Evolutionary conservation across 805 yeast species (phyloP).

Genomic region (Hanseniaspora guilliermondii): DNA sequence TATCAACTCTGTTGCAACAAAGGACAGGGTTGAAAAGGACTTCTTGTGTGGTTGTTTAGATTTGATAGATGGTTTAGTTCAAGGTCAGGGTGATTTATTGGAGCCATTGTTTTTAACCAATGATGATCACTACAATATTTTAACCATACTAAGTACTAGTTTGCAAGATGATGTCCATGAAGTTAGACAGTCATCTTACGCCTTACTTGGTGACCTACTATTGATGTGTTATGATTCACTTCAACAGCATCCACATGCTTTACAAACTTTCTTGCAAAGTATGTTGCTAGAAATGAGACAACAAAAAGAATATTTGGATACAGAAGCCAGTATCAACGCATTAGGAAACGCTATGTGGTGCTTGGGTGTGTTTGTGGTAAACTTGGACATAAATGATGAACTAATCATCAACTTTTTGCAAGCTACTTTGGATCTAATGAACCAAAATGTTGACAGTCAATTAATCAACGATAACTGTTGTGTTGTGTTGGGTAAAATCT

Average conservation of each 20-base stretch:
- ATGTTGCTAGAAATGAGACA: constrained; percentile 31
- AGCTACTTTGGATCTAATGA: constrained; percentile 14
- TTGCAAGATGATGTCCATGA: constrained; percentile 67
- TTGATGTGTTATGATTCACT: constrained; percentile 40
- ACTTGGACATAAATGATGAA: constrained; percentile 28
- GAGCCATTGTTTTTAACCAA: constrained; percentile 38
- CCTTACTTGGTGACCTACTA: constrained; percentile 80
- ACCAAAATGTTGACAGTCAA: constrained; percentile 23
- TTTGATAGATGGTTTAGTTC: constrained; percentile 81
- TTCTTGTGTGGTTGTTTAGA: constrained; percentile 82
- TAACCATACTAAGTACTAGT: constrained; percentile 54
- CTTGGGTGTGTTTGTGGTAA: constrained; percentile 70
- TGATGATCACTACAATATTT: constrained; percentile 29
- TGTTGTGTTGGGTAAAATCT: constrained; percentile 78
- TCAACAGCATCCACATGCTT: constrained; percentile 27
- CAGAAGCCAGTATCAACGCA: constrained; percentile 25
- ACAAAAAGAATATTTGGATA: constrained; percentile 24
- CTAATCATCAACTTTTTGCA: constrained; percentile 19
- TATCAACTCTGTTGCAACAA: constrained; percentile 36
- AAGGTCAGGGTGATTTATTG: constrained; percentile 60
- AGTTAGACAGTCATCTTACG: constrained; percentile 88
- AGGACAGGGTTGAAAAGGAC: constrained; percentile 70
- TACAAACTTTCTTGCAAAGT: constrained; percentile 29
- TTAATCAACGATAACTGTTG: constrained; percentile 76
- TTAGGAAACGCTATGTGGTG: constrained; percentile 79